Conservation (phyloP, 768 basidiomycete genomes). For the Russula emetica region DNA sequence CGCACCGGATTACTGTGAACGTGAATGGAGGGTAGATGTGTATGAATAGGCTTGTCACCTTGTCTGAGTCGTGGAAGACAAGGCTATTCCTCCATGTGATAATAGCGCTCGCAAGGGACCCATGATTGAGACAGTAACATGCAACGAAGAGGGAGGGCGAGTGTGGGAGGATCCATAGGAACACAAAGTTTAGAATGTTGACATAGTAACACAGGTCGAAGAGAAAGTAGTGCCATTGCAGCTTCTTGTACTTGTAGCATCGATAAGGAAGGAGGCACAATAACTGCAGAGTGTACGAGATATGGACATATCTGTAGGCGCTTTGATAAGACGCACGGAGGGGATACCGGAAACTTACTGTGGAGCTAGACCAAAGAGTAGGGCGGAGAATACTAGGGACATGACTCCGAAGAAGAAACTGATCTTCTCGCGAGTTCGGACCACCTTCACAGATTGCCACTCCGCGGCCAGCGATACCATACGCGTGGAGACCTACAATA, state of each 20-base stretch:
- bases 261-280: conserved; percentile 79
- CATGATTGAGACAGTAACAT: conserved; percentile 90
- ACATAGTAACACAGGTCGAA: conserved; percentile 93
- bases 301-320: conserved; percentile 73
- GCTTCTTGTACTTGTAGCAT: conserved; percentile 83
- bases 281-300: conserved; percentile 77
- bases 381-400: conserved; percentile 76
- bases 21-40: conserved; percentile 91
- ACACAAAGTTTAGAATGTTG: conserved; percentile 87
- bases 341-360: conserved; percentile 49
- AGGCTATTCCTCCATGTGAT: conserved; percentile 98
- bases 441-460: conserved; percentile 91
- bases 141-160: conserved; percentile 80
- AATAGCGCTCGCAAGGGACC: conserved; percentile 86
- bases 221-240: conserved; percentile 91
- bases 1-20: conserved; percentile 85
- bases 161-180: conserved; percentile 83
- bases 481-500: conserved; percentile 70
- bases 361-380: conserved; percentile 84
- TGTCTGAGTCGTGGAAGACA: conserved; percentile 96
- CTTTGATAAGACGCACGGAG: conserved; percentile 24
- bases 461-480: conserved; percentile 72
- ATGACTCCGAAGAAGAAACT: conserved; percentile 95
- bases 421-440: conserved; percentile 76
- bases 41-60: conserved; percentile 91